Evolutionary conservation across 2,329 filamentous ascomycete genomes (phyloP).

Genomic region (Tolypocladium album): DNA sequence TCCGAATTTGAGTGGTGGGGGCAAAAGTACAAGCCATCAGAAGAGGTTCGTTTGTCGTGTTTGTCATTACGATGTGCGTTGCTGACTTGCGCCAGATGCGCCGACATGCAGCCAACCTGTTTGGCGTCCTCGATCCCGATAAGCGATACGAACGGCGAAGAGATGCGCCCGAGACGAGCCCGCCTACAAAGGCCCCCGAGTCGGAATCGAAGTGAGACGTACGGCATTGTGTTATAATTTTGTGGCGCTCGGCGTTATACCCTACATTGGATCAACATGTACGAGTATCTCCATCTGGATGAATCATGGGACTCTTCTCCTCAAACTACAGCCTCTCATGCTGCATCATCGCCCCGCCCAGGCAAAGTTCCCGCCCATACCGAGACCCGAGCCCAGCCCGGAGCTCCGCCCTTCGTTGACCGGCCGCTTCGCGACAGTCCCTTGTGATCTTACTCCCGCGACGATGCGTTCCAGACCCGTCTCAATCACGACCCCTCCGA

Average conservation of each 20-base stretch:
- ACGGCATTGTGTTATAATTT: constrained; percentile 10
- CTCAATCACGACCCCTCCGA: constrained; percentile 89
- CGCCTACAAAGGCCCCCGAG: constrained; percentile 13
- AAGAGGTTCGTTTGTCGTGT: constrained; percentile 21
- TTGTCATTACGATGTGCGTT: neutral
- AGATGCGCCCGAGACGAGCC: constrained; percentile 23
- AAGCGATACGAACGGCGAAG: constrained; percentile 29
- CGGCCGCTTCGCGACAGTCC: constrained; percentile 66
- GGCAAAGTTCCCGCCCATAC: constrained; percentile 48
- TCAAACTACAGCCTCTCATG: constrained; percentile 1
- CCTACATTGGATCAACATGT: constrained; percentile 10
- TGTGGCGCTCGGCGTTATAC: constrained; percentile 18
- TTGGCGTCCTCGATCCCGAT: constrained; percentile 28
- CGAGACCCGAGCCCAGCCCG: constrained; percentile 36
- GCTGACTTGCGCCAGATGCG: constrained; percentile 18
- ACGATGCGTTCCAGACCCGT: constrained; percentile 84
- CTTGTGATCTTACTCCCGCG: constrained; percentile 68
- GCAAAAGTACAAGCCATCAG: constrained; percentile 28
- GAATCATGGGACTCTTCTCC: constrained; percentile 8
- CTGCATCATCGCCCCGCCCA: constrained; percentile 31
- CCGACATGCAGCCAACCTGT: constrained; percentile 24
- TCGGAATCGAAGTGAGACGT: constrained; percentile 14
- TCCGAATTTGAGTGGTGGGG: constrained; percentile 34
- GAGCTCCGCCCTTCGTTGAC: constrained; percentile 55
- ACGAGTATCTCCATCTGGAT: constrained; percentile 10